Percentiles rank a stretch among this genome's conserved stretches.
Evolutionary conservation across 2,329 filamentous ascomycete species (phyloP).

Genomic region (Trichoderma sp.): DNA sequence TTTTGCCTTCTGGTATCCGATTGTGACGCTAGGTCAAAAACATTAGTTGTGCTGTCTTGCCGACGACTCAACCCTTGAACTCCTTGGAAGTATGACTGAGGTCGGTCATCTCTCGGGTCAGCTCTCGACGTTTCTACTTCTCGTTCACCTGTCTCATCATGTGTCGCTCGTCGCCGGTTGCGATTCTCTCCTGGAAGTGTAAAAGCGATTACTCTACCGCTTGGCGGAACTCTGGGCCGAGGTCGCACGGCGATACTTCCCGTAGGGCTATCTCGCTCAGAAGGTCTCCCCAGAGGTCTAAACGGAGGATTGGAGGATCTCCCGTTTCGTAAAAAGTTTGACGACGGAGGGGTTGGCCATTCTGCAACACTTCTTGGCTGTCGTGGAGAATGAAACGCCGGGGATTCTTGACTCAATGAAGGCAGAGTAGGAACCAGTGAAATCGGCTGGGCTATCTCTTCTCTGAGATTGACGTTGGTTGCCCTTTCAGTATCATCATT

Average conservation of each 20-base stretch:
- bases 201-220: neutral
- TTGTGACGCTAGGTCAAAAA: neutral
- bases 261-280: neutral
- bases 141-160: neutral
- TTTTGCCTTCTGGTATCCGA: neutral
- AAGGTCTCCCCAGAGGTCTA: neutral
- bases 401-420: neutral
- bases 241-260: neutral
- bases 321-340: constrained; percentile 30
- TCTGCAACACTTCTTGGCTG: neutral
- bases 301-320: constrained; percentile 11
- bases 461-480: neutral
- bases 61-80: neutral
- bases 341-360: constrained; percentile 37
- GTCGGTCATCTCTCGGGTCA: too few species aligned
- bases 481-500: neutral
- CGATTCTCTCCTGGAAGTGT: neutral
- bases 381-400: neutral
- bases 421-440: neutral
- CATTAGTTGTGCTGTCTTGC: neutral
- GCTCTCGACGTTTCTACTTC: neutral
- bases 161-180: neutral
- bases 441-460: neutral
- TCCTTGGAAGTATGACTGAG: neutral
- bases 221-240: neutral